These are phyloP conservation scores for Mortierella sp. DNA, from an alignment of 371 early-diverging fungal genomes.

Conservation along the genomic window DNA sequence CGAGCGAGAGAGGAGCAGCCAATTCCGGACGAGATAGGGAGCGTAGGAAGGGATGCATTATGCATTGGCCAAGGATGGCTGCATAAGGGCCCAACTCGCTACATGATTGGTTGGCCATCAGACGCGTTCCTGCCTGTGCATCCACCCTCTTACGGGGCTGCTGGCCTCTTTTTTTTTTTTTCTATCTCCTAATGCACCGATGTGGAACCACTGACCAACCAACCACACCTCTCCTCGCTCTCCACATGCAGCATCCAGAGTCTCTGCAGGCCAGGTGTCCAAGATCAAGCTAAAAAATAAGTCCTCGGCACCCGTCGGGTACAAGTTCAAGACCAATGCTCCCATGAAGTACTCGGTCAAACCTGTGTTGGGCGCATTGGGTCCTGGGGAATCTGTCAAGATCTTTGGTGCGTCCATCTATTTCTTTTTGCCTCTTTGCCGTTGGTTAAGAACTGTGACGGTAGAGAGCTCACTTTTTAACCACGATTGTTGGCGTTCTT, in stretches of 20 bases:
- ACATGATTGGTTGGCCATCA: slow-evolving; percentile 11
- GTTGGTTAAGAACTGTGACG: no score
- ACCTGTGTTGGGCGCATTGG: slow-evolving; percentile 63
- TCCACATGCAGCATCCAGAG: slow-evolving; percentile 17
- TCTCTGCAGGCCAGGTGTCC: slow-evolving; percentile 35
- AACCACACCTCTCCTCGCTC: no score
- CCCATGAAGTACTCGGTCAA: slow-evolving; percentile 69
- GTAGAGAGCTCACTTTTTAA: no score
- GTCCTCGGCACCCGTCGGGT: slow-evolving; percentile 58
- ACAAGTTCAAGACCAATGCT: slow-evolving; percentile 74
- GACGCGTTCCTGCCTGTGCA: slow-evolving; percentile 5
- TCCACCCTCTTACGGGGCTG: no score
- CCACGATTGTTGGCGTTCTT: no score
- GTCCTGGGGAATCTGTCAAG: slow-evolving; percentile 57
- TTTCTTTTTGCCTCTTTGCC: no score
- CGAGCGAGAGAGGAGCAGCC: no score
- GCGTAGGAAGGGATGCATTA: no score
- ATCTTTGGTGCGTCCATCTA: slow-evolving; percentile 53
- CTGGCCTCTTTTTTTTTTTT: background rate
- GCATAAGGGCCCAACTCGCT: slow-evolving; percentile 14
- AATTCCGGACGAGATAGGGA: no score
- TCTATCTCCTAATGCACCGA: no score
- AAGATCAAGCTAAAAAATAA: slow-evolving; percentile 56
- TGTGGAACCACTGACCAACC: no score
- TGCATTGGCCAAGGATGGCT: slow-evolving; percentile 1